Conservation (phyloP, 1,284 basidiomycete genomes). For the Cutaneotrichosporon sp. region DNA sequence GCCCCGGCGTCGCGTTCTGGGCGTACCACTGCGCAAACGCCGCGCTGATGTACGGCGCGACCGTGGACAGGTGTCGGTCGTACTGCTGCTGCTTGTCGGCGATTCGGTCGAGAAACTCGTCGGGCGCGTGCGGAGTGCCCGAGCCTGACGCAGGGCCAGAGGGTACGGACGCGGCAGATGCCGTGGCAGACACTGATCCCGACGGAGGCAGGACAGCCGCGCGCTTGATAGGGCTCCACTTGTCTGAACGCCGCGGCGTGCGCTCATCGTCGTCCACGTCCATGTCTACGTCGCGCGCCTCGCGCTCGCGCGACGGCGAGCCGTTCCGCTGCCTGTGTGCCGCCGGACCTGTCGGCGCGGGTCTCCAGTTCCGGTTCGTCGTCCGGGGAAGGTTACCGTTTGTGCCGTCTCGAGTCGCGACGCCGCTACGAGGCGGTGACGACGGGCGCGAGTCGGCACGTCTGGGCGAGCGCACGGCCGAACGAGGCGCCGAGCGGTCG, state of each 20-base stretch:
- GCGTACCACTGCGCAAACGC: constrained; percentile 37
- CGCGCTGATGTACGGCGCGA: constrained; percentile 37
- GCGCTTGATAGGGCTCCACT: constrained; percentile 11
- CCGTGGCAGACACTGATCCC: neutral
- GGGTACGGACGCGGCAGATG: neutral
- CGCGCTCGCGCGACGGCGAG: neutral
- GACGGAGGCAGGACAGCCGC: neutral
- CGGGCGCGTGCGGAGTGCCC: neutral
- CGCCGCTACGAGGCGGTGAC: no score
- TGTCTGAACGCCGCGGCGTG: constrained; percentile 4
- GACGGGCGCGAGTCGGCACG: no score
- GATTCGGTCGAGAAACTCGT: constrained; percentile 20
- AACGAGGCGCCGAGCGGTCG: no score
- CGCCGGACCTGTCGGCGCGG: neutral
- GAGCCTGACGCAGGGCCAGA: neutral
- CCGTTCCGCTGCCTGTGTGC: neutral
- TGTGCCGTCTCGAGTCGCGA: no score
- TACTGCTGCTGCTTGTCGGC: constrained; percentile 25
- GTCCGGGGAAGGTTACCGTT: neutral
- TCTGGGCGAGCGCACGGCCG: no score
- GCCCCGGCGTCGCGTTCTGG: constrained; percentile 22
- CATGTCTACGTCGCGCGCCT: constrained; percentile 10
- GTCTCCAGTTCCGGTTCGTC: constrained; percentile 6
- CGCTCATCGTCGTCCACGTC: constrained; percentile 7
- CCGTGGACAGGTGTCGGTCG: constrained; percentile 17